phyloP scores from a whole-genome alignment of 768 basidiomycete species.

The Lactifluus piperatus region DNA sequence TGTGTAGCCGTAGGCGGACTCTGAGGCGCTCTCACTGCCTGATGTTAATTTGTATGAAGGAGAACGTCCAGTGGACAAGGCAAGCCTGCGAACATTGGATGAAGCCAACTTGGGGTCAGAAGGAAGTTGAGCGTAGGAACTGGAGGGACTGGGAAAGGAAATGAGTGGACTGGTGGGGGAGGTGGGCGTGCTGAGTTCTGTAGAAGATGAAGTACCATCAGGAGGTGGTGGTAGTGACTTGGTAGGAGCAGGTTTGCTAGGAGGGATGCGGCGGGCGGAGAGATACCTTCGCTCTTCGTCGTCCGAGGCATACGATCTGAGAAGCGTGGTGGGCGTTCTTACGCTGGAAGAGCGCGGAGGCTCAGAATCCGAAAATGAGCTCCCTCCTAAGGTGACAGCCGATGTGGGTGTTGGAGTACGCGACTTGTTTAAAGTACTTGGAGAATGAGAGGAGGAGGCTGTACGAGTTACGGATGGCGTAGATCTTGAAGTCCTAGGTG shows the following conservation, averaged over 20 bases:
- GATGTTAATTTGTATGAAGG: conserved; percentile 6
- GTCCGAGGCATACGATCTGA: conserved; percentile 15
- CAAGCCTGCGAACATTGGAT: conserved; percentile 4
- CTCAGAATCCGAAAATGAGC: conserved; percentile 16
- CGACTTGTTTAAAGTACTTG: conserved; percentile 5
- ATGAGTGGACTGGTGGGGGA: conserved; percentile 3
- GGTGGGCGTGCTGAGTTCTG: not conserved
- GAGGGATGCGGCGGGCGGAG: conserved; percentile 12
- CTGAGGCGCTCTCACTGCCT: conserved; percentile 17
- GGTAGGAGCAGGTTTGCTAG: conserved; percentile 16
- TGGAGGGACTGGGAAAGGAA: not conserved
- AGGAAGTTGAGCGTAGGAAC: not conserved
- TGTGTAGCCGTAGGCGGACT: conserved; percentile 11
- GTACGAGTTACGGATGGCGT: conserved; percentile 7
- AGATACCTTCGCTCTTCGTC: conserved; percentile 14
- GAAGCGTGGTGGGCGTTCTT: not conserved
- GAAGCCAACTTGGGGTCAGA: conserved; percentile 4
- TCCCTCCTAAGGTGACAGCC: not conserved
- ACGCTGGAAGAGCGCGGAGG: not conserved
- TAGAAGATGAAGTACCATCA: not conserved
- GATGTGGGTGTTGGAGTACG: conserved; percentile 16
- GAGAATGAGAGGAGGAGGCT: not conserved
- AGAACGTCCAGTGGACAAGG: conserved; percentile 9
- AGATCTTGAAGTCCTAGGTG: conserved; percentile 9
- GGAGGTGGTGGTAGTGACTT: conserved; percentile 14